These are phyloP conservation scores for Venturiaceae sp. DNA, from an alignment of 2,329 filamentous ascomycete genomes.

Conservation along the genomic window DNA sequence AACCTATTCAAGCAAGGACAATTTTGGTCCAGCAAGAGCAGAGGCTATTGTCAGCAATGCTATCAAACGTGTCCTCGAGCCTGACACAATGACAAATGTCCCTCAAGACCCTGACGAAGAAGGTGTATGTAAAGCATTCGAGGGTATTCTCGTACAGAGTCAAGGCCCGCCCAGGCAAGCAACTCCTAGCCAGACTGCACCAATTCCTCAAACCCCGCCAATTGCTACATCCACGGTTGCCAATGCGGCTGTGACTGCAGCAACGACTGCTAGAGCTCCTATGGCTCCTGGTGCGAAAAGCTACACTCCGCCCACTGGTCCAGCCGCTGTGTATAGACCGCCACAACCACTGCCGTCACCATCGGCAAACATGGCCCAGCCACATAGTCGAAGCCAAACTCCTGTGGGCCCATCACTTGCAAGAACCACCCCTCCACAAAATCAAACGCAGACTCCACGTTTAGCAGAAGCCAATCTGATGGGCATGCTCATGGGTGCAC, in stretches of 20 bases:
- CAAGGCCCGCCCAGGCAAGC: constrained; percentile 7
- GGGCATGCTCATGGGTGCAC: constrained; percentile 2
- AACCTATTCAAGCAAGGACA: neutral
- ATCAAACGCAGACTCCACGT: neutral
- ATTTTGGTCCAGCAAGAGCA: neutral
- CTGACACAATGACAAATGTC: constrained; percentile 2
- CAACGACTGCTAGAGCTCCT: neutral
- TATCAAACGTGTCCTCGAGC: constrained; percentile 7
- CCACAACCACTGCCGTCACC: neutral
- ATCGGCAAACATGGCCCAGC: neutral
- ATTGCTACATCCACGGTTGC: neutral
- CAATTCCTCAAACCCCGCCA: neutral
- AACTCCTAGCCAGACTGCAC: neutral
- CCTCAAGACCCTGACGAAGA: neutral
- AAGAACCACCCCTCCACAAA: neutral
- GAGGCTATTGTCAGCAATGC: constrained; percentile 5
- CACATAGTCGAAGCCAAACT: neutral
- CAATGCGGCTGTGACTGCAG: neutral
- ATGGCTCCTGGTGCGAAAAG: neutral
- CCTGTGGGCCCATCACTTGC: neutral
- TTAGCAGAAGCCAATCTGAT: constrained; percentile 2
- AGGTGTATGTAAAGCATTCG: neutral
- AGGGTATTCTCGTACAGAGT: constrained; percentile 1
- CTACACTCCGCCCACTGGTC: neutral
- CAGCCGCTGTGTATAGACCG: neutral